phyloP scores from a whole-genome alignment of 2,329 filamentous ascomycete genomes.

The Aspergillus sp. region DNA sequence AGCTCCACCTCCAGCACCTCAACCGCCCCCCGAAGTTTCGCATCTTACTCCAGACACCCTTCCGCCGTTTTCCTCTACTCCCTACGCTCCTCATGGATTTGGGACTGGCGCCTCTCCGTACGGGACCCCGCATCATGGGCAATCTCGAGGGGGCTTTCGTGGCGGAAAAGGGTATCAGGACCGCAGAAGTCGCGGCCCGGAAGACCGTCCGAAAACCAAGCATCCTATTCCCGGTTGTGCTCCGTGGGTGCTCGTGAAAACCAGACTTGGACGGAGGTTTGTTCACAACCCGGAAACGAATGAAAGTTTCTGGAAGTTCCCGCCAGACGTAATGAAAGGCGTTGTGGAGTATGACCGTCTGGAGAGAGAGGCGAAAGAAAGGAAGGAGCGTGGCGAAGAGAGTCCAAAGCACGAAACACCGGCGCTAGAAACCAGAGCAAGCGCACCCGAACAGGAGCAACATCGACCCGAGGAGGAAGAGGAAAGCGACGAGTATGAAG shows the following conservation, averaged over 20 bases:
- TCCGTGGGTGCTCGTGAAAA: constrained; percentile 91
- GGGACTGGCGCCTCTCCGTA: constrained; percentile 12
- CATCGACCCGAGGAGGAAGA: constrained; percentile 28
- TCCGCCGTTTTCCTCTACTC: constrained; percentile 37
- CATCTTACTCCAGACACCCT: constrained; percentile 35
- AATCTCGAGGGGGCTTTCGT: constrained; percentile 46
- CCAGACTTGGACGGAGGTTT: constrained; percentile 84
- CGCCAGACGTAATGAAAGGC: constrained; percentile 77
- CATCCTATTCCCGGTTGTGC: constrained; percentile 75
- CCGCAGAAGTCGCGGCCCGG: constrained; percentile 64
- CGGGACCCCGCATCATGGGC: constrained; percentile 32
- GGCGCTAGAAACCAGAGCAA: constrained; percentile 15
- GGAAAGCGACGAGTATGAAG: constrained; percentile 70
- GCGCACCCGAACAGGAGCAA: constrained; percentile 7
- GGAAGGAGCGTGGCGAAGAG: constrained; percentile 44
- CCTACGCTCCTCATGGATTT: constrained; percentile 29
- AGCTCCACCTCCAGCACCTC: constrained; percentile 25
- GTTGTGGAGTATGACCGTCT: constrained; percentile 66
- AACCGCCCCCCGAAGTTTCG: constrained; percentile 40
- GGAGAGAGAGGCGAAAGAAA: constrained; percentile 68
- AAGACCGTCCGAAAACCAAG: constrained; percentile 79
- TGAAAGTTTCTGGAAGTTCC: constrained; percentile 93
- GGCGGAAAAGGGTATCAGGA: constrained; percentile 57
- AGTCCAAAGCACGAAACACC: constrained; percentile 20
- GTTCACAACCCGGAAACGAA: constrained; percentile 85